Evolutionary conservation across 345 rosid species (phyloP).

Genomic region (Salix brachista): DNA sequence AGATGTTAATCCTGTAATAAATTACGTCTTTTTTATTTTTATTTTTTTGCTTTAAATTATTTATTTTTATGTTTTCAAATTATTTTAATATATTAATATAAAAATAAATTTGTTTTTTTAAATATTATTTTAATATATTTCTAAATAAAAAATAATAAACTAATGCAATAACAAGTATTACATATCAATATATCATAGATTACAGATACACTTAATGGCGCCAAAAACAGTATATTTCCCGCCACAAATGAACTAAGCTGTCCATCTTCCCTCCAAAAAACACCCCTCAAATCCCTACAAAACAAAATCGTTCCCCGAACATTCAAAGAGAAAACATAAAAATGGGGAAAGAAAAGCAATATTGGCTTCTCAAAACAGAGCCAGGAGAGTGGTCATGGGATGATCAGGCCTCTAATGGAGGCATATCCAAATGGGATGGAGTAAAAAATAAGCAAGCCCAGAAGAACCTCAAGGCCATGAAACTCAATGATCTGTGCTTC

Average conservation of each 20-base stretch:
- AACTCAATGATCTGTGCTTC: conserved; percentile 67
- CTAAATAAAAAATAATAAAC: too few relatives aligned
- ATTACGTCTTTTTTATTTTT: too few relatives aligned
- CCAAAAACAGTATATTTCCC: background rate
- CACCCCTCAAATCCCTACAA: background rate
- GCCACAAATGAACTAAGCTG: background rate
- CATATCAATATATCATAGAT: too few relatives aligned
- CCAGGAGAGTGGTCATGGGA: conserved; percentile 98
- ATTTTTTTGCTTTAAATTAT: too few relatives aligned
- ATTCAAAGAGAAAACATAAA: background rate
- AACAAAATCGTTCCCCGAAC: background rate
- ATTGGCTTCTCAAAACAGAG: conserved; percentile 90
- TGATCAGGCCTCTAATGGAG: conserved; percentile 71
- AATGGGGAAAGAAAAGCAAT: conserved; percentile 37
- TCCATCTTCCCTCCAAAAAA: background rate
- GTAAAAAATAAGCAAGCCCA: conserved; percentile 92
- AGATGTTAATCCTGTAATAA: too few relatives aligned
- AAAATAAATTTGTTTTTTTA: too few relatives aligned
- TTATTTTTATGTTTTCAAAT: too few relatives aligned
- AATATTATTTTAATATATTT: too few relatives aligned
- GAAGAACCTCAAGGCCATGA: conserved; percentile 76
- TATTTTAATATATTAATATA: too few relatives aligned
- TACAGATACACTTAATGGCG: background rate
- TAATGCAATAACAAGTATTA: too few relatives aligned
- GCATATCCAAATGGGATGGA: conserved; percentile 80